Conservation (phyloP, 2,329 filamentous ascomycete species). For the Paraconiothyrium brasiliense region DNA sequence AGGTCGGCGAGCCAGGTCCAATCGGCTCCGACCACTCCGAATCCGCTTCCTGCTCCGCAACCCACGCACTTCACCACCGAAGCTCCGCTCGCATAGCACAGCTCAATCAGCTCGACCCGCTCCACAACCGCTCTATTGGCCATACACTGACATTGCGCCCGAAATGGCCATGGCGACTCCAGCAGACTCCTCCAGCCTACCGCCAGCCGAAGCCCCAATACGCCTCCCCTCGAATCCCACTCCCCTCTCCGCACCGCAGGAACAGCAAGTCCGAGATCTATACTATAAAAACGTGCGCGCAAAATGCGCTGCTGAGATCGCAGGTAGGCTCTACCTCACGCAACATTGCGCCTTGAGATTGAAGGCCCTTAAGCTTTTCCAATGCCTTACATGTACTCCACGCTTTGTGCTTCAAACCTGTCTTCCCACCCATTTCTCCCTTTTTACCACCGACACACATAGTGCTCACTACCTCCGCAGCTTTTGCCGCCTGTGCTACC, state of each 20-base stretch:
- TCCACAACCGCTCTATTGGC: conserved; percentile 7
- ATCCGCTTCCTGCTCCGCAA: conserved; percentile 67
- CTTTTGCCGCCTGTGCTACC: conserved; percentile 89
- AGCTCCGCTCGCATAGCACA: conserved; percentile 39
- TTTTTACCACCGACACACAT: neutral
- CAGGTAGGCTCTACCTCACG: conserved; percentile 48
- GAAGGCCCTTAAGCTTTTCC: neutral
- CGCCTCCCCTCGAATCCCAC: conserved; percentile 56
- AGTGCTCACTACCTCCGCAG: conserved; percentile 56
- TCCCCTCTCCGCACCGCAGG: conserved; percentile 76
- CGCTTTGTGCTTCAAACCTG: neutral
- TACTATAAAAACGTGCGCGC: conserved; percentile 85
- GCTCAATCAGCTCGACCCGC: conserved; percentile 14
- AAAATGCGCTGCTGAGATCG: conserved; percentile 74
- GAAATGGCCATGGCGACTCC: conserved; percentile 30
- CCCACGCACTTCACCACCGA: conserved; percentile 30
- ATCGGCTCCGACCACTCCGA: conserved; percentile 65
- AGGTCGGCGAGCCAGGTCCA: neutral
- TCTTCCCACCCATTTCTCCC: neutral
- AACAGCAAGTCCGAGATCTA: conserved; percentile 74
- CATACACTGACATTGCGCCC: conserved; percentile 3
- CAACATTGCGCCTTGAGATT: neutral
- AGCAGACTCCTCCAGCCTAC: conserved; percentile 25
- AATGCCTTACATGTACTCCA: too few species aligned
- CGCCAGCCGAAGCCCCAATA: conserved; percentile 21